Evolutionary conservation across 495 filamentous ascomycete genomes (phyloP).

Genomic region (Cryomyces antarcticus): DNA sequence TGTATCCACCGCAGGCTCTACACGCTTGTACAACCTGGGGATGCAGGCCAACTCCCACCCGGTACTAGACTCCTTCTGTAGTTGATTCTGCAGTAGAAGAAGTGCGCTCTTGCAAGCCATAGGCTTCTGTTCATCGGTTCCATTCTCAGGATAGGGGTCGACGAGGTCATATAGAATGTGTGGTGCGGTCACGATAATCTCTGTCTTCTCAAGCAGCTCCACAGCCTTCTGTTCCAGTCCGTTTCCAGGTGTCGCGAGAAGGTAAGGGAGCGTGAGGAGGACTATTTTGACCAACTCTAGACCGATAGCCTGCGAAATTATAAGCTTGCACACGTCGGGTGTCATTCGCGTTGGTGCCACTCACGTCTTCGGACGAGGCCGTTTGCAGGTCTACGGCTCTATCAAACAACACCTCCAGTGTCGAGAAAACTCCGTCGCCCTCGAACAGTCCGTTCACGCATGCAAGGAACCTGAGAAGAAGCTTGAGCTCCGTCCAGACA

Average conservation of each 20-base stretch:
- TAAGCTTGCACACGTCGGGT: neutral
- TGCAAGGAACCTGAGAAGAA: constrained; percentile 67
- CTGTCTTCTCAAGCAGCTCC: constrained; percentile 75
- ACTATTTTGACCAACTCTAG: constrained; percentile 89
- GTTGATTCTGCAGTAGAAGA: constrained; percentile 62
- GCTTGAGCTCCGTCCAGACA: constrained; percentile 78
- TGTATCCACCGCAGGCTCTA: constrained; percentile 26
- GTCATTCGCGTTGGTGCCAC: constrained; percentile 11
- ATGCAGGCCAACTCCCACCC: constrained; percentile 64
- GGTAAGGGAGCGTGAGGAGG: constrained; percentile 77
- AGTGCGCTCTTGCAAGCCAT: constrained; percentile 48
- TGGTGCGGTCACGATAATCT: constrained; percentile 69
- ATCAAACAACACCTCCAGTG: constrained; percentile 68
- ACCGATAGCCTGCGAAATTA: constrained; percentile 35
- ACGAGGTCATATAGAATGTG: constrained; percentile 67
- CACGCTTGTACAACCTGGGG: constrained; percentile 56
- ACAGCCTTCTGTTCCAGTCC: constrained; percentile 47
- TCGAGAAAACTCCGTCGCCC: constrained; percentile 66
- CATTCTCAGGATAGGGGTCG: constrained; percentile 44
- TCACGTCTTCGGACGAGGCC: constrained; percentile 71
- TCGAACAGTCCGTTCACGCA: constrained; percentile 61
- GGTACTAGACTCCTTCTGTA: constrained; percentile 46
- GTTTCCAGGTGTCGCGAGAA: constrained; percentile 49
- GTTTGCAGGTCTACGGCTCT: constrained; percentile 78
- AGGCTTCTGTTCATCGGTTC: constrained; percentile 29